A percentile compares a stretch with the other conserved stretches of the same genome.
phyloP scores from a whole-genome alignment of 106 monocot genomes.

The Phalaenopsis equestris region DNA sequence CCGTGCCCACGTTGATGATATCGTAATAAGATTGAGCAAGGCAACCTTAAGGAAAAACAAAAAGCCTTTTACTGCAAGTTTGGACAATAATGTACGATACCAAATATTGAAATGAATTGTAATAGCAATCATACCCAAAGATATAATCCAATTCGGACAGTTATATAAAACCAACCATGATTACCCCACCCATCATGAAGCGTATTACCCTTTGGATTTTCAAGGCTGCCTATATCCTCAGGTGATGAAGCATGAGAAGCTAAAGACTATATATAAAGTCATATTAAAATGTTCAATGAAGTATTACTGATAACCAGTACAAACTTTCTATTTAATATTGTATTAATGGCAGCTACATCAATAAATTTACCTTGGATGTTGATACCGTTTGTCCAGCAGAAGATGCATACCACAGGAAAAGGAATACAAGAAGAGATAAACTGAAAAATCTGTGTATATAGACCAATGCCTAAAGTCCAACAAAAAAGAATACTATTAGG shows the following conservation, averaged over 20 bases:
- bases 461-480: conserved; percentile 76
- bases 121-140: conserved; percentile 62
- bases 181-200: conserved; percentile 40
- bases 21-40: conserved; percentile 88
- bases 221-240: conserved; percentile 15
- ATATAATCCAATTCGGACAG: conserved; percentile 70
- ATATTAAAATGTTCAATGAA: conserved; percentile 6
- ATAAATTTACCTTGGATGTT: conserved; percentile 34
- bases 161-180: conserved; percentile 80
- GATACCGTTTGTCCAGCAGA: conserved; percentile 26
- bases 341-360: neutral
- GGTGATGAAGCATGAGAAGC: conserved; percentile 19
- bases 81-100: neutral
- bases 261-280: conserved; percentile 15
- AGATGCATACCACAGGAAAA: conserved; percentile 78
- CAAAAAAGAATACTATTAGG: neutral
- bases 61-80: neutral
- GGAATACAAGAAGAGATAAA: conserved; percentile 73
- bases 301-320: too few species aligned
- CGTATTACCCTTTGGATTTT: conserved; percentile 3
- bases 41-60: conserved; percentile 51
- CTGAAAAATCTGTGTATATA: conserved; percentile 92
- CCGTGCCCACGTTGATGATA: conserved; percentile 97
- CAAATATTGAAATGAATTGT: neutral
- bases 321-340: neutral